Percentiles rank a stretch among this genome's conserved stretches.
phyloP scores from a whole-genome alignment of 1,284 basidiomycete species.

The Athelia sp. region DNA sequence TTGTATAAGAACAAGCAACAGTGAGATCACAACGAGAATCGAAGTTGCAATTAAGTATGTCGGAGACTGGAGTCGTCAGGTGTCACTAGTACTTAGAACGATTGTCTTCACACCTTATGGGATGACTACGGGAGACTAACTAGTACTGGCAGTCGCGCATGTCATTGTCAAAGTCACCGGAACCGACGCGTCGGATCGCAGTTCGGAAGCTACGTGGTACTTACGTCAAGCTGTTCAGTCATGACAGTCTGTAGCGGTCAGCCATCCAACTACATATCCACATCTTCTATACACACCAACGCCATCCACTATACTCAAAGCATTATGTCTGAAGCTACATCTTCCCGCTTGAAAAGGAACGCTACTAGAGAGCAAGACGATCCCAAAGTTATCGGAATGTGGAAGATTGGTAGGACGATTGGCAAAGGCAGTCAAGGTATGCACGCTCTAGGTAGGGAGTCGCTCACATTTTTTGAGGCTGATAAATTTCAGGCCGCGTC shows the following conservation, averaged over 20 bases:
- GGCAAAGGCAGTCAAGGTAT: slow-evolving; percentile 88
- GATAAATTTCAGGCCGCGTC: slow-evolving; percentile 66
- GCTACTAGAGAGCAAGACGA: slow-evolving; percentile 31
- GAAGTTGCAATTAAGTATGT: too few relatives aligned
- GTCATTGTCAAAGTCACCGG: not conserved
- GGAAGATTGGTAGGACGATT: slow-evolving; percentile 92
- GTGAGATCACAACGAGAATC: too few relatives aligned
- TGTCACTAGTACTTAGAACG: too few relatives aligned
- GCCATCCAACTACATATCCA: slow-evolving; percentile 5
- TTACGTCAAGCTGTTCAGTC: not conserved
- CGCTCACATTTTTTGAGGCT: slow-evolving; percentile 54
- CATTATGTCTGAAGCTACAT: slow-evolving; percentile 20
- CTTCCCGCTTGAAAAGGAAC: slow-evolving; percentile 20
- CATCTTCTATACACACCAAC: not conserved
- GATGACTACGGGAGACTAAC: too few relatives aligned
- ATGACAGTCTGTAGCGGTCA: not conserved
- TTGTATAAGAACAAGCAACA: too few relatives aligned
- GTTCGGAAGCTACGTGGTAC: not conserved
- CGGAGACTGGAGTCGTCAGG: too few relatives aligned
- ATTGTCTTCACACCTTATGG: too few relatives aligned
- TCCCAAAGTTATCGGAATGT: slow-evolving; percentile 83
- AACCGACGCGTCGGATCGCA: not conserved
- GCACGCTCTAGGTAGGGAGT: slow-evolving; percentile 58
- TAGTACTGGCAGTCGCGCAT: not conserved
- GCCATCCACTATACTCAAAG: slow-evolving; percentile 3